phyloP scores from a whole-genome alignment of 805 yeast genomes.

The Sugiyamaella lignohabitans region DNA sequence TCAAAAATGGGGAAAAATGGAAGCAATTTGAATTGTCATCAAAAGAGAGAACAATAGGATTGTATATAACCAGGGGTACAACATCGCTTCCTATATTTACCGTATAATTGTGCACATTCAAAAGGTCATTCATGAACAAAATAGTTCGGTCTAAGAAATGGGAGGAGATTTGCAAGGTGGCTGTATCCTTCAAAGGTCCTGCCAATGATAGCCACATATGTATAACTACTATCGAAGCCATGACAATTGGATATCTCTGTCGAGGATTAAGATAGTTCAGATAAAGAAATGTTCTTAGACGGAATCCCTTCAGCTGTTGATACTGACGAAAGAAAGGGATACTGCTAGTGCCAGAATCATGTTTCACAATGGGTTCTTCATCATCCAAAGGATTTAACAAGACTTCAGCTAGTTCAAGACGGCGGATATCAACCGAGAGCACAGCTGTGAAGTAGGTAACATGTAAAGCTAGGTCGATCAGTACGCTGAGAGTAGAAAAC shows the following conservation, averaged over 20 bases:
- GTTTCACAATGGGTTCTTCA: not conserved
- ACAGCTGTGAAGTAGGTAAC: conserved; percentile 60
- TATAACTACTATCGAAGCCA: not conserved
- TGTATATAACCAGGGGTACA: not conserved
- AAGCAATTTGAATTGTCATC: not conserved
- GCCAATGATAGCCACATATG: conserved; percentile 13
- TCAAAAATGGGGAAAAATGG: not conserved
- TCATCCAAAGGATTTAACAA: not conserved
- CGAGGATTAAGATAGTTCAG: conserved; percentile 11
- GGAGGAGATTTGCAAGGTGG: no score
- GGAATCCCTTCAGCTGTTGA: not conserved
- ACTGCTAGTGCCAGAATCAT: not conserved
- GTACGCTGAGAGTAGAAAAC: conserved; percentile 43
- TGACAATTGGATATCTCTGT: conserved; percentile 5
- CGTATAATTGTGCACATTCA: no score
- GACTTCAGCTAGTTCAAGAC: conserved; percentile 55
- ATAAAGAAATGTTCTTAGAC: conserved; percentile 19
- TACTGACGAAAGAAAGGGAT: not conserved
- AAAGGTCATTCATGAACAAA: no score
- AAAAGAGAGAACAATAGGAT: conserved; percentile 1
- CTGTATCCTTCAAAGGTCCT: no score
- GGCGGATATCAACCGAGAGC: conserved; percentile 57
- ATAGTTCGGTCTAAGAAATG: not conserved
- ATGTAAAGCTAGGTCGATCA: conserved; percentile 56
- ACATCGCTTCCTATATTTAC: no score